Conservation (phyloP, 495 filamentous ascomycete genomes). For the Platismatia glauca region DNA sequence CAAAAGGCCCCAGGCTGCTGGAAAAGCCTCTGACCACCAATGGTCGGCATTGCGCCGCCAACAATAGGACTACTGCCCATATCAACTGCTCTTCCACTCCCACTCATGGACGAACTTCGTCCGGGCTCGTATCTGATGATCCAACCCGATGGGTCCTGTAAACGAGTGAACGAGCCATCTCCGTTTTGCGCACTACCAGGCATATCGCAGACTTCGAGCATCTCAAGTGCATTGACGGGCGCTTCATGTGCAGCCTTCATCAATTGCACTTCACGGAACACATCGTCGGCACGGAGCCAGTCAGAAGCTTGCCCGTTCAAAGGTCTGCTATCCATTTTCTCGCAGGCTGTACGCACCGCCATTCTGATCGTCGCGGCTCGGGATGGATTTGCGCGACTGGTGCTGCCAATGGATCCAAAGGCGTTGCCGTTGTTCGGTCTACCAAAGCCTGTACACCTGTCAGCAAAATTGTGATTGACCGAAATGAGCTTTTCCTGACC, state of each 20-base stretch:
- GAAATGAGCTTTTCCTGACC: slow-evolving; percentile 27
- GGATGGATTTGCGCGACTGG: slow-evolving; percentile 38
- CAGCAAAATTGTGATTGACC: slow-evolving; percentile 19
- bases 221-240: slow-evolving; percentile 55
- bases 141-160: slow-evolving; percentile 36
- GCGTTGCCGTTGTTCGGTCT: slow-evolving; percentile 43
- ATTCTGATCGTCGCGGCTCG: slow-evolving; percentile 50
- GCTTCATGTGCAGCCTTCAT: slow-evolving; percentile 47
- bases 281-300: slow-evolving; percentile 57
- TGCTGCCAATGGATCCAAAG: slow-evolving; percentile 38
- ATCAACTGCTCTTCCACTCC: slow-evolving; percentile 40
- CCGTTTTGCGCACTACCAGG: slow-evolving; percentile 82
- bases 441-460: slow-evolving; percentile 32
- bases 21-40: slow-evolving; percentile 31
- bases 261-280: slow-evolving; percentile 58
- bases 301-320: slow-evolving; percentile 35
- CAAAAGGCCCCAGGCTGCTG: slow-evolving; percentile 22
- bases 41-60: slow-evolving; percentile 35
- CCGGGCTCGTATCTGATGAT: slow-evolving; percentile 55
- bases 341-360: slow-evolving; percentile 52
- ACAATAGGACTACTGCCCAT: slow-evolving; percentile 45
- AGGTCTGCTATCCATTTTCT: slow-evolving; percentile 39
- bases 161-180: slow-evolving; percentile 68
- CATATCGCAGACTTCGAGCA: slow-evolving; percentile 86
- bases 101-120: slow-evolving; percentile 34